Evolutionary conservation across 2,329 filamentous ascomycete species (phyloP), one percentile per base, ranked within the genome.

Genomic region (Gremmenia infestans): DNA sequence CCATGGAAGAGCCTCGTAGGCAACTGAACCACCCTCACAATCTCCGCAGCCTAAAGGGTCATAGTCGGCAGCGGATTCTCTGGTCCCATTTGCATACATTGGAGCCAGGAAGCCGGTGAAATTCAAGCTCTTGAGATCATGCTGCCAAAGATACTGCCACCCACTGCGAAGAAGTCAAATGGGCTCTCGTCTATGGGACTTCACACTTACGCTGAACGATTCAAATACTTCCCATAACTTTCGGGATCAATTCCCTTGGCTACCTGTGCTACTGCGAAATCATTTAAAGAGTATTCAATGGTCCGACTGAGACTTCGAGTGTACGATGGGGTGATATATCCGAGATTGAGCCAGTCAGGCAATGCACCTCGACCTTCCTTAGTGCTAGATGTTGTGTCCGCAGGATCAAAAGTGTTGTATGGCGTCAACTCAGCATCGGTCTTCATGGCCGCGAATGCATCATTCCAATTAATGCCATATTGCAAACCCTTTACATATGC

Each of bases 311-410:
- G 82, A 0, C 83, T 83, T 4, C 54, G 50, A 11, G 86, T 78
- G 1, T 76, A 61, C 78, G 87, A 2, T 68, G 73, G 0, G 81
- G 80, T 0, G 60, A 89, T 86, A 67, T 80, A 89, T 5, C 84
- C 84, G 45, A 78, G 74, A 14, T 75, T 63, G 1, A 83, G 70
- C 86, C 86, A 89, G 71, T 88, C 85, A 0, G 83, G 79, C 5
- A 89, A 72, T 0, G 85, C 86, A 4, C 86, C 81, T 32, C 86
- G 76, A 0, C 86, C 86, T 67, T 89, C 80, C 60, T 85, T 83
- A 0, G 82, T 86, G 0, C 81, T 85, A 0, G 79, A 80, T 40
- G 83, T 80, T 0, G 73, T 72, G 0, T 78, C 77, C 60, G 65
- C 68, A 6, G 67, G 69, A 57, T 83, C 82, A 58, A 80, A 67